These are phyloP conservation scores for Rugosomyces carneus DNA, from an alignment of 1,284 basidiomycete genomes.

Conservation along the genomic window DNA sequence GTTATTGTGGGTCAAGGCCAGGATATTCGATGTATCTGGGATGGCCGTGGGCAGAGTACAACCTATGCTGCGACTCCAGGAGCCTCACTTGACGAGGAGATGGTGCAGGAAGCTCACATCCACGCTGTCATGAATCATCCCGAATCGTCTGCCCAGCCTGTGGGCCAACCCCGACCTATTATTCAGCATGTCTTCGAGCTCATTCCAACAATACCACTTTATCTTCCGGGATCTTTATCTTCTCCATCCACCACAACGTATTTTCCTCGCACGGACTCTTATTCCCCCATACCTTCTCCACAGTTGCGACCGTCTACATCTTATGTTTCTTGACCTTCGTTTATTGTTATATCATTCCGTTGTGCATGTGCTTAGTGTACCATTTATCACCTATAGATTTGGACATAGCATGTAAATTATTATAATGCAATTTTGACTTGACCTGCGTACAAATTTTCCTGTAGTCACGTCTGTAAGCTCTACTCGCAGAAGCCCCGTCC, in stretches of 20 bases:
- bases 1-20: constrained; percentile 73
- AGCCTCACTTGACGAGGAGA: constrained; percentile 40
- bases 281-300: constrained; percentile 53
- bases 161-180: constrained; percentile 36
- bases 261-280: constrained; percentile 43
- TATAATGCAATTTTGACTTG: not conserved
- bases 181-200: constrained; percentile 78
- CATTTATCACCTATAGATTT: constrained; percentile 4
- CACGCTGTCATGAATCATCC: constrained; percentile 69
- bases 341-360: not conserved
- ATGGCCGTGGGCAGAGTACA: constrained; percentile 63
- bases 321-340: constrained; percentile 6
- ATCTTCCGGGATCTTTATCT: constrained; percentile 45
- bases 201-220: constrained; percentile 69
- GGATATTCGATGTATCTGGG: constrained; percentile 87
- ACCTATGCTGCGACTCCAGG: constrained; percentile 57
- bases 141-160: constrained; percentile 33
- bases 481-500: no score
- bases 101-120: constrained; percentile 65
- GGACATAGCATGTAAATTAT: not conserved
- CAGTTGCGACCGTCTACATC: constrained; percentile 19
- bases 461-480: no score
- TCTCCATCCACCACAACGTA: constrained; percentile 60
- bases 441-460: no score
- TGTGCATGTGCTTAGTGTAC: constrained; percentile 8